Evolutionary conservation across 2,329 filamentous ascomycete species (phyloP), one percentile per base, ranked within the genome.

Genomic region (Aspergillus quadricinctus): DNA sequence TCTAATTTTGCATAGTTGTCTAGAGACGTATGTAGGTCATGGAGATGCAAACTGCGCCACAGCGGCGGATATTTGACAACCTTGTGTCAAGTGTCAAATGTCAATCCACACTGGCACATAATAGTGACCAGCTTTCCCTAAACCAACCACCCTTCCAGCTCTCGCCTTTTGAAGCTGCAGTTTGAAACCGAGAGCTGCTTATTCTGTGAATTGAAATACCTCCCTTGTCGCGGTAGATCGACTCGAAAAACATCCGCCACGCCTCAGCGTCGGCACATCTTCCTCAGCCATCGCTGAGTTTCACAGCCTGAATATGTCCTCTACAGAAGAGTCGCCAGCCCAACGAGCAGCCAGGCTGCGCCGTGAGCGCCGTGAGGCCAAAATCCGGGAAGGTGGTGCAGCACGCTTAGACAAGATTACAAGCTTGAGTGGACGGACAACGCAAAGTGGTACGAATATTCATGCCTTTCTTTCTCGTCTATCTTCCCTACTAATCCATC

Each of bases 381-480:
- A 87, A 72, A 82, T 86, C 67, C 78, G 77, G 60, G 79, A 80
- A 48, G 79, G 80, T 58, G 84, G 83, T 53, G 79, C 81, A 41
- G 80, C 81, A 40, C 78, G 85, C 59, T 74, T 88, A 46, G 81
- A 85, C 55, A 82, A 83, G 63, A 88, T 88, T 69, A 85, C 83
- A 41, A 78, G 78, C 40, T 68, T 86, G 53, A 84, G 83, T 56
- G 85, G 83, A 61, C 73, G 78, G 49, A 72, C 71, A 56, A 75
- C 78, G 45, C 73, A 75, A 54, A 65, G 66, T 52, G 66, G 75
- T 77, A 69, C 51, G 66, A 14, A 14, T 3, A 27, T 2, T 46
- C 27, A 7, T 2, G 19, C 6, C 14, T 21, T 46, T 8, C 11
- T 23, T 25, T 14, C 11, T 27, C 19, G 11, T 25, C 21, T 27